These are phyloP conservation scores for Hymenoscyphus albidus DNA, from an alignment of 2,329 filamentous ascomycete genomes.

Conservation along the genomic window DNA sequence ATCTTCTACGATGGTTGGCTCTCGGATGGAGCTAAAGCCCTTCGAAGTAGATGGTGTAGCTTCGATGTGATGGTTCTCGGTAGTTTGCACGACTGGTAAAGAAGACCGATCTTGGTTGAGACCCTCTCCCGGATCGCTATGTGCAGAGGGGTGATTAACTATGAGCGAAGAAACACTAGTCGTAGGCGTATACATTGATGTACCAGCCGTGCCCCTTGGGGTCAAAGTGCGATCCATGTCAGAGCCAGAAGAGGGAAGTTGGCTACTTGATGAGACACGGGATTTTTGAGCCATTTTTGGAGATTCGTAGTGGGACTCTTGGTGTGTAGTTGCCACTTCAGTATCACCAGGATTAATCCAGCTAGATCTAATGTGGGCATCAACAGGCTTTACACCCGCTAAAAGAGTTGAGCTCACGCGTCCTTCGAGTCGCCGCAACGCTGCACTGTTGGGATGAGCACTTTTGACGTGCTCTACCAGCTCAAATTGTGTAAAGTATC, in stretches of 20 bases:
- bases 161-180: conserved; percentile 26
- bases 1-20: conserved; percentile 2
- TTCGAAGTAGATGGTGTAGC: background rate
- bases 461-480: conserved; percentile 27
- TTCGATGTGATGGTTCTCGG: background rate
- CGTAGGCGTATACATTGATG: conserved; percentile 24
- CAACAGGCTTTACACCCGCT: conserved; percentile 12
- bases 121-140: background rate
- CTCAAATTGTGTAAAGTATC: conserved; percentile 28
- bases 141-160: conserved; percentile 22
- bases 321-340: conserved; percentile 5
- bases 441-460: conserved; percentile 21
- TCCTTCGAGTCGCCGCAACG: conserved; percentile 25
- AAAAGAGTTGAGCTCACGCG: conserved; percentile 25
- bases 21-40: background rate
- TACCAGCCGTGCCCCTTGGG: conserved; percentile 14
- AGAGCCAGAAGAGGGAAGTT: conserved; percentile 16
- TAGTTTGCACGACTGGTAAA: background rate
- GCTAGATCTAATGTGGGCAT: background rate
- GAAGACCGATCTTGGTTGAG: background rate
- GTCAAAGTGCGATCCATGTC: conserved; percentile 21
- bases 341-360: background rate
- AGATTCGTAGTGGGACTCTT: conserved; percentile 23
- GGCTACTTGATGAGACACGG: conserved; percentile 13
- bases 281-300: conserved; percentile 5